Base-by-base conservation (phyloP, 129 eudicot species). In the Tagetes patula region DNA sequence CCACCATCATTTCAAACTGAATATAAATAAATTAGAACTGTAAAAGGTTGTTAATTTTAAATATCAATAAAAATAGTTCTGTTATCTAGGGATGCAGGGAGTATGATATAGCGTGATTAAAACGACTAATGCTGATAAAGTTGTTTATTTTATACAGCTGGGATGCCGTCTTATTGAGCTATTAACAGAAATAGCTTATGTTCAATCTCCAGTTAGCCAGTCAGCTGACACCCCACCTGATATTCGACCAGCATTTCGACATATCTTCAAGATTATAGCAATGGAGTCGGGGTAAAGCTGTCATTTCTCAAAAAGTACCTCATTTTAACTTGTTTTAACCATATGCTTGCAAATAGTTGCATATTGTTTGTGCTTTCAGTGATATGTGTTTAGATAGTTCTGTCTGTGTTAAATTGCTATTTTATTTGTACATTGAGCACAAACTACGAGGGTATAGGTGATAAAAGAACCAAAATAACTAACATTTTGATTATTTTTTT, bases 201-300 rank as follows among this genome's bases (percentile, higher is more conserved):
- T 94, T 68, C 96, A 86, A 82, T 79, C 85, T 63, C 96, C 99
- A 72, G 83, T 73, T 46, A 67, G 74, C 73, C 96, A 90, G 82
- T 77, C 85, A 65, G 92, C 85, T 31, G 99, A 94, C 36, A 27
- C 88, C 70, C 99, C 99, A 20, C 97, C 97, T 65, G 99, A 94
- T 85, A 72, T 94, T 62, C 91, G 97, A 13, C 99, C 99, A 34
- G 99, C 99, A 69, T 94, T 94, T 84, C 85, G 81, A 74, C 99
- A 94, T 77, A 56, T 54, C 27, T 75, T 86, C 82, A 94, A 80
- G 78, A 77, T 79, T 71, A 73, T 86, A 70, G 67, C 86, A n/a
- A 85, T 73, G 79, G 96, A 80, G 37, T 81, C 87, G 8, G 90
- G 95, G 98, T 93, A 69, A 85, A 81, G 50, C 50, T 55, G 40